Evolutionary conservation across 306 rosid species (phyloP).

Genomic region (Adenanthera pavonina): DNA sequence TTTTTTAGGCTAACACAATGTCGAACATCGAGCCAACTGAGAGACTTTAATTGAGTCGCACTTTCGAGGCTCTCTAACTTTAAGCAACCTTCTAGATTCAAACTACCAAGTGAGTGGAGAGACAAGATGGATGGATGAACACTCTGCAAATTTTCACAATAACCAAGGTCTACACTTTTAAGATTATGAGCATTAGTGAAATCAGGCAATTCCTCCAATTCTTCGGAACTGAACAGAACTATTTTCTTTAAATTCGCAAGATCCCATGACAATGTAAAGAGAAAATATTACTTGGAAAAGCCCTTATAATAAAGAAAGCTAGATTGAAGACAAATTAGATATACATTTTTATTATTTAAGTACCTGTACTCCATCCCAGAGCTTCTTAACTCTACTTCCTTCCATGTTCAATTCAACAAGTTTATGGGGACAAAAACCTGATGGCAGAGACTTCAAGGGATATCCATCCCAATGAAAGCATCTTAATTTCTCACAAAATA

Average conservation of each 20-base stretch:
- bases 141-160: background rate
- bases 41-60: background rate
- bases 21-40: rapidly evolving
- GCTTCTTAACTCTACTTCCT: too few species aligned
- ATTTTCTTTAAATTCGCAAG: background rate
- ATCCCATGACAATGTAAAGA: too few species aligned
- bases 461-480: background rate
- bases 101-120: background rate
- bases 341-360: too few species aligned
- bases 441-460: background rate
- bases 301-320: too few species aligned
- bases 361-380: too few species aligned
- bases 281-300: too few species aligned
- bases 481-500: background rate
- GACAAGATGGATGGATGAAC: background rate
- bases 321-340: too few species aligned
- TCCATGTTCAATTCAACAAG: too few species aligned
- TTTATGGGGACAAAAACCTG: too few species aligned
- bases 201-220: background rate
- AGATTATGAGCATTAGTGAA: background rate
- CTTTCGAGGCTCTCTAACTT: background rate
- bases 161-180: background rate
- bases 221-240: background rate
- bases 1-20: background rate
- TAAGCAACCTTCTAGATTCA: rapidly evolving